Conservation (phyloP, 1,139 yeast species). For the Geotrichum bryndzae region DNA sequence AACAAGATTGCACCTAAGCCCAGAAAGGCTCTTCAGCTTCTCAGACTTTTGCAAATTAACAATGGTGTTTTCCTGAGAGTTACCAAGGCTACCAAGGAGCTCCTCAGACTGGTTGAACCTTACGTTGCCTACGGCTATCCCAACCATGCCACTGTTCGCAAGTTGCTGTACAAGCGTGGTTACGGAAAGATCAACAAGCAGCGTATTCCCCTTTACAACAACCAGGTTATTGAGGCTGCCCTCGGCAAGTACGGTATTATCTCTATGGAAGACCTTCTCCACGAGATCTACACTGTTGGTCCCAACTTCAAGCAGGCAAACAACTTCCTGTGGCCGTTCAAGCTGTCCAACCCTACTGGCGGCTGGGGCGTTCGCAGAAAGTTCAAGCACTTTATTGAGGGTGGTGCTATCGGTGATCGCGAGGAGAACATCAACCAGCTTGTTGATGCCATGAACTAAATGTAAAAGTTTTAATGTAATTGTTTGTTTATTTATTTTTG, state of each 20-base stretch:
- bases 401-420: conserved; percentile 99
- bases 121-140: conserved; percentile 99
- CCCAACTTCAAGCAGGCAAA: conserved; percentile 99
- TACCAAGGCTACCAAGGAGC: conserved; percentile 97
- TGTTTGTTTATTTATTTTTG: background rate
- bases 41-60: conserved; percentile 97
- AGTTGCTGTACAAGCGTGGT: conserved; percentile 99
- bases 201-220: conserved; percentile 86
- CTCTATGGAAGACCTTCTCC: conserved; percentile 95
- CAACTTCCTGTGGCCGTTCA: conserved; percentile 99
- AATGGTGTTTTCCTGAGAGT: conserved; percentile 97
- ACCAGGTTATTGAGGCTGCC: conserved; percentile 85
- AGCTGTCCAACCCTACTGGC: conserved; percentile 98
- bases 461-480: background rate
- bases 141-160: conserved; percentile 90
- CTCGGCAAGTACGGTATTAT: conserved; percentile 96
- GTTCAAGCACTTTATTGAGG: conserved; percentile 99
- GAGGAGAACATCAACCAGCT: conserved; percentile 97
- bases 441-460: conserved; percentile 58
- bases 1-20: conserved; percentile 99
- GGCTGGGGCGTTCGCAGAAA: conserved; percentile 99
- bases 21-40: conserved; percentile 97
- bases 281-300: conserved; percentile 98
- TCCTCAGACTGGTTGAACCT: conserved; percentile 96
- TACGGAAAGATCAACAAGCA: conserved; percentile 99